phyloP scores from a whole-genome alignment of 1,284 basidiomycete species.

The Ustilago curta region DNA sequence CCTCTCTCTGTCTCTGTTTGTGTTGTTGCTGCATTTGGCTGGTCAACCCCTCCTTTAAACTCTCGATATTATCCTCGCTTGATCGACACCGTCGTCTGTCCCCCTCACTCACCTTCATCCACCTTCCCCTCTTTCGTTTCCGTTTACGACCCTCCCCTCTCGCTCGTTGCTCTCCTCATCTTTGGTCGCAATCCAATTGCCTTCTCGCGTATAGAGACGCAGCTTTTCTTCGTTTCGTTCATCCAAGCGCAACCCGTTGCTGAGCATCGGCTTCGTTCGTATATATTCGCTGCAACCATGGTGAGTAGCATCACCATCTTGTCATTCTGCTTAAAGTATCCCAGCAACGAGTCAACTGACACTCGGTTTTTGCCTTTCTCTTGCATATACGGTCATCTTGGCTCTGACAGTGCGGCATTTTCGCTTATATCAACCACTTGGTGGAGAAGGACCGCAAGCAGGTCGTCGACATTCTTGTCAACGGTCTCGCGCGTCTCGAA shows the following conservation, averaged over 20 bases:
- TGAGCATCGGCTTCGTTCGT: slow-evolving; percentile 34
- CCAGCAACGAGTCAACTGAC: neutral
- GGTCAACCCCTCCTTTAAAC: slow-evolving; percentile 22
- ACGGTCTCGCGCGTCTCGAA: slow-evolving; percentile 93
- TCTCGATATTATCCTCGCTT: slow-evolving; percentile 19
- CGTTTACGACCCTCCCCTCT: slow-evolving; percentile 3
- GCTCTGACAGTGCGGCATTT: slow-evolving; percentile 66
- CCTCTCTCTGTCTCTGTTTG: neutral
- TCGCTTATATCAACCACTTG: slow-evolving; percentile 69
- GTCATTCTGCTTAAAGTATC: too few relatives aligned
- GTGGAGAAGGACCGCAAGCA: slow-evolving; percentile 82
- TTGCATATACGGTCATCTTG: slow-evolving; percentile 2
- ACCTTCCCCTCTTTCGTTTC: slow-evolving; percentile 7
- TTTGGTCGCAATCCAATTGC: slow-evolving; percentile 4
- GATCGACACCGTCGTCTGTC: slow-evolving; percentile 11
- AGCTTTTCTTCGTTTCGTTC: slow-evolving; percentile 27
- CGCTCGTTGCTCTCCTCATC: slow-evolving; percentile 15
- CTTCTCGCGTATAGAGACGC: slow-evolving; percentile 21
- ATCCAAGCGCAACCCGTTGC: slow-evolving; percentile 24
- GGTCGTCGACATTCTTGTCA: slow-evolving; percentile 89
- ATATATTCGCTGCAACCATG: slow-evolving; percentile 29
- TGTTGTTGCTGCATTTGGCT: slow-evolving; percentile 5
- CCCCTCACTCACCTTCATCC: slow-evolving; percentile 23
- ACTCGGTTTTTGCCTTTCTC: neutral
- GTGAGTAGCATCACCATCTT: slow-evolving; percentile 17